Base-by-base conservation (phyloP, 768 basidiomycete species). In the Calocera viscosa region DNA sequence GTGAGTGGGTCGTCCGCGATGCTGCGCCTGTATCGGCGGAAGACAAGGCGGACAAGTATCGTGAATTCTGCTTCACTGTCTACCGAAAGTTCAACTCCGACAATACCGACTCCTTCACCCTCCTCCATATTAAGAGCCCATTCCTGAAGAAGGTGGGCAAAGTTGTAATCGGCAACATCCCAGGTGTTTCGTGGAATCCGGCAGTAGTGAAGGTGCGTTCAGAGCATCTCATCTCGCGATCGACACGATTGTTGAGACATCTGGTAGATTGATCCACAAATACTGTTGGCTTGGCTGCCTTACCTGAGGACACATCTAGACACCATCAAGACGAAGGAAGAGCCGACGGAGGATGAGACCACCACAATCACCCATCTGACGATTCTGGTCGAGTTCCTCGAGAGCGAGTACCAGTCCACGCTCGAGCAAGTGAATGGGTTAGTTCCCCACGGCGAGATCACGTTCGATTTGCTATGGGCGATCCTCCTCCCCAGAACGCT, bases 141-240 rank as follows among this genome's bases (percentile, higher is more conserved):
- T 83, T 83, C 69, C 79, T 87, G 66, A 73, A 83, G 26, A 80
- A 83, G 69, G 82, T 82, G 1, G 84, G 83, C 70, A 80, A 83
- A 69, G 82, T 83, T 41, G 82, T 86, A 22, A 82, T 87, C 67
- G 77, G 80, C 65, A 77, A 79, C 2, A 83, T 82, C 79, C 82
- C 82, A 30, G 85, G 84, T 17, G 76, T 85, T 28, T 85, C 85
- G 8, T 87, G 86, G 85, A 81, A 82, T 34, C 72, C 81, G 2
- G 81, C 83, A 32, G 83, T 84, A 7, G 77, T 86, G 11, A 81
- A 83, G 74, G 84, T 84, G 71, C 3, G 64, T 26, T 67, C 7
- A 32, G 19, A 38, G 0, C 1, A 30, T 67, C 30, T 32, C 30
- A 38, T n/a, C 1, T 26, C 22, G 22, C n/a, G 17, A 1, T 12